Conservation (phyloP, 1,284 basidiomycete species). For the Apiotrichum akiyoshidainum region DNA sequence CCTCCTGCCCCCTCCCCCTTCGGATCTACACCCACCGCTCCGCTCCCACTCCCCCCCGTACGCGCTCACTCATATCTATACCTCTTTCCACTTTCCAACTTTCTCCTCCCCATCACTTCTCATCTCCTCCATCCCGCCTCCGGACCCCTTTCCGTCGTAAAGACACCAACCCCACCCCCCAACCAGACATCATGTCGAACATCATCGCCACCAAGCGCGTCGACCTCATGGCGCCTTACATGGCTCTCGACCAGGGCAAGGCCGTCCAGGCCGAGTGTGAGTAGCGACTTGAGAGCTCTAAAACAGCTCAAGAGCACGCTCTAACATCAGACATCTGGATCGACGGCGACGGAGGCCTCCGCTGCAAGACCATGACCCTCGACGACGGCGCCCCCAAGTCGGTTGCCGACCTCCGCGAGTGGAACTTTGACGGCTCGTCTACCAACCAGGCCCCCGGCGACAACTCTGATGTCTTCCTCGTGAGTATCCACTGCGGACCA, state of each 20-base stretch:
- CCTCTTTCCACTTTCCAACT: not conserved
- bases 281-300: constrained; percentile 30
- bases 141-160: constrained; percentile 3
- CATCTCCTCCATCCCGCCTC: not conserved
- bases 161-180: constrained; percentile 3
- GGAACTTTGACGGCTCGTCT: constrained; percentile 99
- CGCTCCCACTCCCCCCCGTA: not conserved
- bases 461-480: constrained; percentile 96
- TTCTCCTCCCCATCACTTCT: not conserved
- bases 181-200: constrained; percentile 38
- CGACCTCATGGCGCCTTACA: constrained; percentile 81
- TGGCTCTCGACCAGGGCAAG: constrained; percentile 77
- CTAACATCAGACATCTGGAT: constrained; percentile 79
- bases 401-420: constrained; percentile 63
- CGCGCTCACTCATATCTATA: not conserved
- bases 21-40: not conserved
- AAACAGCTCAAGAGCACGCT: not conserved
- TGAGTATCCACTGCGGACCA: constrained; percentile 23
- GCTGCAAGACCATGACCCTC: constrained; percentile 79
- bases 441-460: constrained; percentile 91
- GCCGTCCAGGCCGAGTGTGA: constrained; percentile 90
- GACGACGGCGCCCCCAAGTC: constrained; percentile 41
- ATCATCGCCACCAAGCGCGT: constrained; percentile 61
- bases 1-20: not conserved
- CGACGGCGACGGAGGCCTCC: constrained; percentile 85